These are phyloP conservation scores for Quercus alba DNA, from an alignment of 306 rosid species.

Conservation along the genomic window DNA sequence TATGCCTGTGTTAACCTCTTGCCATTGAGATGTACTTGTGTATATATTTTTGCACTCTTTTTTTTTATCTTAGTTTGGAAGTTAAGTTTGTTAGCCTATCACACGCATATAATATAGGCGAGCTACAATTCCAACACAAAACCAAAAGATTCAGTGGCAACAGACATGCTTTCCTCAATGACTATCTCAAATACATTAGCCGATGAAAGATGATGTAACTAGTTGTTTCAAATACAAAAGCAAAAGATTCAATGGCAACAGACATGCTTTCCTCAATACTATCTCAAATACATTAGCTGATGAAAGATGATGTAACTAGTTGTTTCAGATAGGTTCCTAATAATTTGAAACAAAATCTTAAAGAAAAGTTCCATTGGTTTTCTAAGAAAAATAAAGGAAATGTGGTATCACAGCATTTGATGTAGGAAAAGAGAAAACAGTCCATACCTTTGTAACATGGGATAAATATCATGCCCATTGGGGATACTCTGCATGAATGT, in stretches of 20 bases:
- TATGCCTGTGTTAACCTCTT: not conserved
- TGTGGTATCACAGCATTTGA: not conserved
- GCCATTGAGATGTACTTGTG: not conserved
- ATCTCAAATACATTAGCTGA: not conserved
- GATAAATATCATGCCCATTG: conserved; percentile 97
- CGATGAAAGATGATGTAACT: not conserved
- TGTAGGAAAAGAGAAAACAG: not conserved
- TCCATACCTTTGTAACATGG: conserved; percentile 89
- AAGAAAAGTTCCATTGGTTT: not conserved
- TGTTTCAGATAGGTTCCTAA: not conserved
- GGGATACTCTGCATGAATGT: conserved; percentile 64
- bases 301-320: not conserved
- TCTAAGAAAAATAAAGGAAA: not conserved
- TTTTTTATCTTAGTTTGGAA: not conserved
- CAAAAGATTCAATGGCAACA: not conserved
- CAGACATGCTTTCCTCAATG: not conserved
- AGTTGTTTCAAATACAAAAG: not conserved
- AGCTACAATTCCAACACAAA: not conserved
- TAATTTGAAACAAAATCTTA: not conserved
- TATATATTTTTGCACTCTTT: not conserved
- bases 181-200: not conserved
- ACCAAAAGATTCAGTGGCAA: not conserved
- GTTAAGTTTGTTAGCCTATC: not conserved
- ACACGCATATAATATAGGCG: not conserved
- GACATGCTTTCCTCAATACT: not conserved